These are phyloP conservation scores for Candida coleopterorum DNA, from an alignment of 805 yeast species.

Conservation along the genomic window DNA sequence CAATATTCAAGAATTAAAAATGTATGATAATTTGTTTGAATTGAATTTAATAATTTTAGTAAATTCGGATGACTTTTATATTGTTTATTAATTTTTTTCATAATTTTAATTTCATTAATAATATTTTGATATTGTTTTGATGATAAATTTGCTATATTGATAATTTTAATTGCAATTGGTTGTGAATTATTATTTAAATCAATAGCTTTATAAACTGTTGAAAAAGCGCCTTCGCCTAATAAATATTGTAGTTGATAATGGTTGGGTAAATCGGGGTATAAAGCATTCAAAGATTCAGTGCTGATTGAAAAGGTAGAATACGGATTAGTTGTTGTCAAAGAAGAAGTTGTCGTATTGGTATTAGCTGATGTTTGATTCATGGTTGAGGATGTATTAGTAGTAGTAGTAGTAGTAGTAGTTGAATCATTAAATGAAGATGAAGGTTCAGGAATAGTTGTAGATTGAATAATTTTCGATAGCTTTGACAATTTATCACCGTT, in stretches of 20 bases:
- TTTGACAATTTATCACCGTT: background rate
- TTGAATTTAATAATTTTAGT: slow-evolving; percentile 48
- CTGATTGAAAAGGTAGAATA: background rate
- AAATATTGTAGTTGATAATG: slow-evolving; percentile 26
- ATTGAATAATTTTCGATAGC: background rate
- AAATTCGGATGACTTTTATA: slow-evolving; percentile 60
- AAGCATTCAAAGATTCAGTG: slow-evolving; percentile 3
- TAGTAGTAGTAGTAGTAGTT: background rate
- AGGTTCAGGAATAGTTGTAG: background rate
- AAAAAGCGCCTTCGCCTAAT: slow-evolving; percentile 87
- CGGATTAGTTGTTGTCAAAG: background rate
- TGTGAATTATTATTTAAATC: slow-evolving; percentile 25
- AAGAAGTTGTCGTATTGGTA: background rate
- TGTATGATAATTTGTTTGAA: slow-evolving; percentile 50
- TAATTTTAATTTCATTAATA: slow-evolving; percentile 67
- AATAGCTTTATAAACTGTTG: slow-evolving; percentile 72
- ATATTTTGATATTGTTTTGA: slow-evolving; percentile 51
- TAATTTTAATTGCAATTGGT: slow-evolving; percentile 71
- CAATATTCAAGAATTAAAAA: slow-evolving; percentile 65
- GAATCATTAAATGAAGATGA: background rate
- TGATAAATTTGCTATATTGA: slow-evolving; percentile 55
- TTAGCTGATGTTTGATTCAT: background rate
- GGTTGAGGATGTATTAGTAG: background rate
- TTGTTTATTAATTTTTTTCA: slow-evolving; percentile 58
- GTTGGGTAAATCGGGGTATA: slow-evolving; percentile 24